phyloP scores from a whole-genome alignment of 345 rosid genomes.

The Gynandropsis gynandra region DNA sequence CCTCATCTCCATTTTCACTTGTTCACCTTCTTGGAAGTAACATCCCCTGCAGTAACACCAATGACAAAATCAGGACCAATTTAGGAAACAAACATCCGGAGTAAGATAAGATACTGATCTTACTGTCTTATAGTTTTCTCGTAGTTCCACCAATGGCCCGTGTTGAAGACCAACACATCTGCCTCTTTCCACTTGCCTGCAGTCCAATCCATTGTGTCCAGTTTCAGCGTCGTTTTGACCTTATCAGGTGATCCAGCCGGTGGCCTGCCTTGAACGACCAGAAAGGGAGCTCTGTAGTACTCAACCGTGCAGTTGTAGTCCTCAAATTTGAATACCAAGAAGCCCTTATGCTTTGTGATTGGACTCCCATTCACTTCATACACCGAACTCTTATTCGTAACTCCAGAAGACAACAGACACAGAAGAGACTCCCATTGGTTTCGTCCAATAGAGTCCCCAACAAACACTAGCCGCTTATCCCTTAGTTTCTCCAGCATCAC shows the following conservation, averaged over 20 bases:
- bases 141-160: conserved; percentile 95
- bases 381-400: conserved; percentile 45
- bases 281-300: conserved; percentile 84
- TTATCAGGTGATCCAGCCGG: conserved; percentile 47
- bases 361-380: conserved; percentile 86
- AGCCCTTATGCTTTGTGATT: conserved; percentile 86
- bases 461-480: conserved; percentile 77
- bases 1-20: conserved; percentile 51
- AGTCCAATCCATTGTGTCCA: conserved; percentile 85
- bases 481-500: conserved; percentile 75
- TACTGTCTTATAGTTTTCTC: conserved; percentile 93
- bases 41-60: conserved; percentile 50
- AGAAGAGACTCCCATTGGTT: conserved; percentile 95
- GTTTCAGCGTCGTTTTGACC: conserved; percentile 62
- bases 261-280: conserved; percentile 73
- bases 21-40: conserved; percentile 74
- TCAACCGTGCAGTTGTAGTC: conserved; percentile 85
- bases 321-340: conserved; percentile 63
- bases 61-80: conserved; percentile 12
- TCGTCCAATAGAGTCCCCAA: conserved; percentile 91
- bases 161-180: conserved; percentile 72
- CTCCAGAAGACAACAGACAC: conserved; percentile 71
- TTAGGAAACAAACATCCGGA: background rate
- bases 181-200: conserved; percentile 65
- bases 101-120: conserved; percentile 13